Evolutionary conservation across 192 early-diverging fungal genomes (phyloP).

Genomic region (Geranomyces michiganensis): DNA sequence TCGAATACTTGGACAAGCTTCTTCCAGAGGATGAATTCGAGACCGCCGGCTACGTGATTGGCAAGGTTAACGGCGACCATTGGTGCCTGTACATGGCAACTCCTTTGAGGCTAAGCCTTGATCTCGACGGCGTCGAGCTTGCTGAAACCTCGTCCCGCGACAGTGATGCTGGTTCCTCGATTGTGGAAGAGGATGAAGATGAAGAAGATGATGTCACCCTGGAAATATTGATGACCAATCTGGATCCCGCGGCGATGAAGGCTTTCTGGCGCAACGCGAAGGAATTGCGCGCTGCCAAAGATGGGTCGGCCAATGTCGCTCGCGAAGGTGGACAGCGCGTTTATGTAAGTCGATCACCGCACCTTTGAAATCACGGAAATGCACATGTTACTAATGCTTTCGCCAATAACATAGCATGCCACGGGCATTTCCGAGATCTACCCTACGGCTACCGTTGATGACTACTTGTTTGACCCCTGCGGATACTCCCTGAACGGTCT

Average conservation of each 20-base stretch:
- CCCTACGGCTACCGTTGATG: constrained; percentile 80
- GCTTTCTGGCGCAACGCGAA: constrained; percentile 68
- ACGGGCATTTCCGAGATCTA: constrained; percentile 84
- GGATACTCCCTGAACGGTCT: constrained; percentile 95
- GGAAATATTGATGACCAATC: constrained; percentile 94
- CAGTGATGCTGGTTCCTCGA: constrained; percentile 32
- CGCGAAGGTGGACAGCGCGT: constrained; percentile 41
- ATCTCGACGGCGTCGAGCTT: constrained; percentile 50
- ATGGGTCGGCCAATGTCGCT: constrained; percentile 45
- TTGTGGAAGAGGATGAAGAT: constrained; percentile 42
- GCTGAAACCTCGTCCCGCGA: constrained; percentile 28
- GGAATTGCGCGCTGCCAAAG: constrained; percentile 61
- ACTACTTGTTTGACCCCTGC: constrained; percentile 92
- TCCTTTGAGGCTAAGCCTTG: constrained; percentile 55
- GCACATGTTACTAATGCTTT: background rate
- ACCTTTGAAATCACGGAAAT: background rate
- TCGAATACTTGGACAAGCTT: constrained; percentile 54
- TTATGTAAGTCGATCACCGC: constrained; percentile 25
- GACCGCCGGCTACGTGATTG: constrained; percentile 84
- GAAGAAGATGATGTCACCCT: constrained; percentile 85
- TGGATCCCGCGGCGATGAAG: constrained; percentile 79
- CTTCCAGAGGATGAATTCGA: constrained; percentile 49
- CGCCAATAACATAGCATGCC: constrained; percentile 42
- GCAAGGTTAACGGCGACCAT: constrained; percentile 92
- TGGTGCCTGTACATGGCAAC: constrained; percentile 93